A percentile compares a stretch with the other conserved stretches of the same genome.
These are phyloP conservation scores for Macroventuria anomochaeta DNA, from an alignment of 2,329 filamentous ascomycete species.

Conservation along the genomic window DNA sequence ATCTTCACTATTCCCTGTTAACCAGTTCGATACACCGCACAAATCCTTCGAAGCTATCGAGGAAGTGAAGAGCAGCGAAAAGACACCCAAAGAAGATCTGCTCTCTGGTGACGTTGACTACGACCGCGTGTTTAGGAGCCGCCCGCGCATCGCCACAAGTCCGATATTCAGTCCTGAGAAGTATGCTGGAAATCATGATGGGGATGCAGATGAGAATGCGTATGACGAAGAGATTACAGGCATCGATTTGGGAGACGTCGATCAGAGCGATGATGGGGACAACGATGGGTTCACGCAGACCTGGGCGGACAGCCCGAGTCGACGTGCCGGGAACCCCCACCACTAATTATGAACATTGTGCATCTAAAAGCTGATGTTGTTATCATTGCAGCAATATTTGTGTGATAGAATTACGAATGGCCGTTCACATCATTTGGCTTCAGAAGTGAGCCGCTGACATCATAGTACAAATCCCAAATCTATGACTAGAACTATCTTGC, in stretches of 20 bases:
- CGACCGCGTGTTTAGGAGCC: constrained; percentile 81
- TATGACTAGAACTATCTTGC: background rate
- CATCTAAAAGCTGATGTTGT: background rate
- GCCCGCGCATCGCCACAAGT: constrained; percentile 80
- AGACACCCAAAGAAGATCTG: constrained; percentile 70
- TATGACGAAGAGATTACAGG: constrained; percentile 40
- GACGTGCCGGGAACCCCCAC: constrained; percentile 17
- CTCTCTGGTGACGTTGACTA: constrained; percentile 76
- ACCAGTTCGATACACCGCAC: constrained; percentile 62
- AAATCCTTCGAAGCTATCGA: constrained; percentile 32
- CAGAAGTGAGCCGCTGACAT: background rate
- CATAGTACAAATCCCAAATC: background rate
- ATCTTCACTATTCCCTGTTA: constrained; percentile 56
- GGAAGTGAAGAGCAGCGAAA: constrained; percentile 30
- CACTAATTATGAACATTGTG: background rate
- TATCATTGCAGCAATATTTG: background rate
- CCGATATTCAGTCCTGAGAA: constrained; percentile 57
- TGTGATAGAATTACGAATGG: background rate
- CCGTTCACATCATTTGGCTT: background rate
- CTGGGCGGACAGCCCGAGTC: constrained; percentile 44
- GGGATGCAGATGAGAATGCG: constrained; percentile 14
- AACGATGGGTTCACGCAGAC: constrained; percentile 29
- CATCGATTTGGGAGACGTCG: constrained; percentile 42
- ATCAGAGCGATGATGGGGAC: constrained; percentile 36
- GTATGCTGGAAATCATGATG: constrained; percentile 10